Conservation (phyloP, 2,329 filamentous ascomycete genomes). For the Cladosporium sp. region DNA sequence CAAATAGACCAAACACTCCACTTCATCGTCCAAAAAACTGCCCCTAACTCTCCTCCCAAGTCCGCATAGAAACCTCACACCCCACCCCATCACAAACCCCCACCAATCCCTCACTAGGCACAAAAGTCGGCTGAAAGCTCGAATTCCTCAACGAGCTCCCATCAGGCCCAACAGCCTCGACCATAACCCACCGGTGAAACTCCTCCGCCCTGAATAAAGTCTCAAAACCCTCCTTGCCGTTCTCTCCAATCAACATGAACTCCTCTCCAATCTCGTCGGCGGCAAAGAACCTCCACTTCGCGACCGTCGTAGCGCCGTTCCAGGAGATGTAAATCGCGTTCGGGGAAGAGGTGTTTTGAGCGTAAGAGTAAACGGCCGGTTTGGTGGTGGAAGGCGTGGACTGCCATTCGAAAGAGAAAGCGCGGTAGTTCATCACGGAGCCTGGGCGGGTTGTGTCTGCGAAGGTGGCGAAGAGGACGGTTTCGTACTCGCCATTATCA, state of each 20-base stretch:
- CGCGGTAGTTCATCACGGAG: slow-evolving; percentile 43
- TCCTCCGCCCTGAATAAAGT: slow-evolving; percentile 17
- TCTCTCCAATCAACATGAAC: slow-evolving; percentile 15
- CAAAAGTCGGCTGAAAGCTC: slow-evolving; percentile 21
- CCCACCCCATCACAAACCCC: slow-evolving; percentile 1
- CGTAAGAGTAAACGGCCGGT: slow-evolving; percentile 35
- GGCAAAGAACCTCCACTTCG: slow-evolving; percentile 44
- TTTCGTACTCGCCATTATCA: slow-evolving; percentile 30
- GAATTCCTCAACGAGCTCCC: slow-evolving; percentile 23
- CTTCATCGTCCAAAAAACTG: neutral
- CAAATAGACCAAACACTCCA: neutral
- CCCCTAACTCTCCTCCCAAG: neutral
- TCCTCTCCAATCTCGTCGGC: slow-evolving; percentile 14
- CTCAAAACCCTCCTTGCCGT: slow-evolving; percentile 20
- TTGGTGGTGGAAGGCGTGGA: slow-evolving; percentile 39
- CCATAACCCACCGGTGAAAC: slow-evolving; percentile 20
- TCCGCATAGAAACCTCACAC: slow-evolving; percentile 5
- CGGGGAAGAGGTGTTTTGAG: slow-evolving; percentile 16
- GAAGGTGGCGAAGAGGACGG: slow-evolving; percentile 48
- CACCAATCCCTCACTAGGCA: slow-evolving; percentile 12
- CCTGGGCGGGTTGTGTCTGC: slow-evolving; percentile 20
- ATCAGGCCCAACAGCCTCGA: slow-evolving; percentile 20
- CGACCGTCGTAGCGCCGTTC: slow-evolving; percentile 44
- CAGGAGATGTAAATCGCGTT: slow-evolving; percentile 46
- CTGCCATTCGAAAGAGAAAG: slow-evolving; percentile 38